Base-by-base conservation (phyloP, 768 basidiomycete genomes). In the Leccinum obscurum region DNA sequence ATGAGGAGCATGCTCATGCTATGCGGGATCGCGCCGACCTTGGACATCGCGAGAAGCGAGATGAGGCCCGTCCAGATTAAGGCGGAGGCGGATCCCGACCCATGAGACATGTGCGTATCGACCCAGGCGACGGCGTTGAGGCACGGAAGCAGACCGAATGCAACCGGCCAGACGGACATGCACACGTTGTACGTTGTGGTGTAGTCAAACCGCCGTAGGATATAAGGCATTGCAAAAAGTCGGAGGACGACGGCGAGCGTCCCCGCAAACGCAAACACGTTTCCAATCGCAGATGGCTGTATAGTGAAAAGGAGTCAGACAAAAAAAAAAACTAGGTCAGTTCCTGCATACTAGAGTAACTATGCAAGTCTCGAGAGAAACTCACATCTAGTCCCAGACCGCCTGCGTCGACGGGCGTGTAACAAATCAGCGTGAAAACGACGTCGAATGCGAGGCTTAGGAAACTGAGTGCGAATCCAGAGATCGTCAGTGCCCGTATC, bases 361-460 rank as follows among this genome's bases (percentile, higher is more conserved):
- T 9, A 49, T 26, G n/a, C 24, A 14, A 51, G 15, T 15, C 26
- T 80, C 63, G 63, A 55, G 41, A 44, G 41, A 44, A 5, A 20
- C 65, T 59, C 22, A 86, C 87, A 30, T 81, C 76, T 58, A 87
- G 83, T 4, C 77, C 76, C 7, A 89, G 74, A 5, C 87, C 87
- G 6, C 87, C 87, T 0, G 76, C 65, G 37, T 75, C 59, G 15
- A 88, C 68, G 15, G 84, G 77, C 3, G 87, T 83, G 66, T 86
- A 89, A 61, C 83, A 86, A 65, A 85, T 85, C n/a, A 89, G 77
- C 6, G 85, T 81, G 64, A 88, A 87, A 4, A 86, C 80, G 17
- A 48, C 83, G 55, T 87, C 85, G 64, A 85, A 89, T 1, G 80
- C 80, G 0, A 82, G 82, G 15, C 77, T 77, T 62, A 82, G 75